These are phyloP conservation scores for Brasenia schreberi DNA, from an alignment of 164 flowering plant genomes.

Conservation along the genomic window DNA sequence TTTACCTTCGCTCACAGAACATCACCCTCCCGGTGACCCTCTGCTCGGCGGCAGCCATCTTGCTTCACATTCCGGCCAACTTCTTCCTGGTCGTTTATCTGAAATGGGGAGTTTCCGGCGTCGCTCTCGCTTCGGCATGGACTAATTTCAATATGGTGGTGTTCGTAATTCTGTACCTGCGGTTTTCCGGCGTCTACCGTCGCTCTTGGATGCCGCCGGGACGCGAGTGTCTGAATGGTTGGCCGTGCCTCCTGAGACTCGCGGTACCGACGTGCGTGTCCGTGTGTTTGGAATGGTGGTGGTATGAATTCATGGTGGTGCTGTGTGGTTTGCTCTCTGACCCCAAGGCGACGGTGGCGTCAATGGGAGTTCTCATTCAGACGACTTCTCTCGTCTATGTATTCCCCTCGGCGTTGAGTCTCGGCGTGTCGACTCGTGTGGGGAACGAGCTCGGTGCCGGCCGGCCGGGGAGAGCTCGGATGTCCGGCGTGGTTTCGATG, in stretches of 20 bases:
- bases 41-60: constrained; percentile 12
- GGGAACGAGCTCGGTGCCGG: constrained; percentile 15
- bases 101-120: constrained; percentile 15
- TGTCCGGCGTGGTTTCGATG: constrained; percentile 13
- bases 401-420: constrained; percentile 14
- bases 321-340: constrained; percentile 15
- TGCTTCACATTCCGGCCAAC: constrained; percentile 11
- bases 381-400: constrained; percentile 16
- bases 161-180: constrained; percentile 3
- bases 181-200: constrained; percentile 13
- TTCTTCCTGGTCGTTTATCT: constrained; percentile 12
- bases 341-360: constrained; percentile 15
- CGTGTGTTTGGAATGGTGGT: constrained; percentile 29
- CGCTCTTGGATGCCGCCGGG: constrained; percentile 16
- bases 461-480: constrained; percentile 14
- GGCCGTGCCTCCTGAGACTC: constrained; percentile 11
- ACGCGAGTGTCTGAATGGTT: constrained; percentile 14
- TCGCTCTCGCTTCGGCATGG: constrained; percentile 18
- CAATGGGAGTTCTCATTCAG: constrained; percentile 18
- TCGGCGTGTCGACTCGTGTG: constrained; percentile 15
- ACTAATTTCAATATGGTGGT: constrained; percentile 10
- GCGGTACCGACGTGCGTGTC: constrained; percentile 23
- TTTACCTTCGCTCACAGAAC: constrained; percentile 16
- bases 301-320: constrained; percentile 20
- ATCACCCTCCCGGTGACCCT: constrained; percentile 11